Evolutionary conservation across 106 monocot genomes (phyloP).

Genomic region (Acorus gramineus): DNA sequence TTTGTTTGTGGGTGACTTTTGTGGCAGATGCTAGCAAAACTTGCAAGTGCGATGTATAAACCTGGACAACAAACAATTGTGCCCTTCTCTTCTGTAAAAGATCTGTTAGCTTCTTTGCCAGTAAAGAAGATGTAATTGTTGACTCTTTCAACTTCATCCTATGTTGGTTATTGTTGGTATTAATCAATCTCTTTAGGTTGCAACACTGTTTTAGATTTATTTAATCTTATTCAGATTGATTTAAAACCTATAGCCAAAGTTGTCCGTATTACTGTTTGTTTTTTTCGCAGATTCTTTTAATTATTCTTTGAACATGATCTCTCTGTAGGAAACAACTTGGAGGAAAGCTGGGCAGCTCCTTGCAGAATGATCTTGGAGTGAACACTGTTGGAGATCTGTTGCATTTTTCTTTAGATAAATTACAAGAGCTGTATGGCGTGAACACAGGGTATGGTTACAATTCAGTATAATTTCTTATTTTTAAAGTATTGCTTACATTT

Average conservation of each 20-base stretch:
- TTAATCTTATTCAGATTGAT: too few relatives aligned
- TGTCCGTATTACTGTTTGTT: neutral
- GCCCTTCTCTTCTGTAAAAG: slow-evolving; percentile 63
- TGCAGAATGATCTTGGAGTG: slow-evolving; percentile 81
- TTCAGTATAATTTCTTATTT: neutral
- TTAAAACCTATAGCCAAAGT: too few relatives aligned
- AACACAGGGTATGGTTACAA: slow-evolving; percentile 69
- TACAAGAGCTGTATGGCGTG: slow-evolving; percentile 74
- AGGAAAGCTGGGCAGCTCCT: slow-evolving; percentile 83
- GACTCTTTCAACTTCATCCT: too few relatives aligned
- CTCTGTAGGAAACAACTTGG: slow-evolving; percentile 81
- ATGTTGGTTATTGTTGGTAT: too few relatives aligned
- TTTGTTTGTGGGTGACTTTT: slow-evolving; percentile 1
- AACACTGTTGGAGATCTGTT: slow-evolving; percentile 79
- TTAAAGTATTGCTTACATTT: neutral
- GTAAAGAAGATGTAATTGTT: slow-evolving; percentile 88
- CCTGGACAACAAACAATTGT: slow-evolving; percentile 98
- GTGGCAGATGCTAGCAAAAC: slow-evolving; percentile 89
- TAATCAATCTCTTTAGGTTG: too few relatives aligned
- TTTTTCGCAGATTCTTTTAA: neutral
- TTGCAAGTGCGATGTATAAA: slow-evolving; percentile 91
- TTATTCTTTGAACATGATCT: neutral
- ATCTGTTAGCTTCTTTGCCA: slow-evolving; percentile 76
- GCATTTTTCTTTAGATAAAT: slow-evolving; percentile 55
- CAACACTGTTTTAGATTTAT: too few relatives aligned